Percentiles rank a stretch among this genome's conserved stretches.
phyloP scores from a whole-genome alignment of 192 early-diverging fungal species.

The Coemansia sp. region DNA sequence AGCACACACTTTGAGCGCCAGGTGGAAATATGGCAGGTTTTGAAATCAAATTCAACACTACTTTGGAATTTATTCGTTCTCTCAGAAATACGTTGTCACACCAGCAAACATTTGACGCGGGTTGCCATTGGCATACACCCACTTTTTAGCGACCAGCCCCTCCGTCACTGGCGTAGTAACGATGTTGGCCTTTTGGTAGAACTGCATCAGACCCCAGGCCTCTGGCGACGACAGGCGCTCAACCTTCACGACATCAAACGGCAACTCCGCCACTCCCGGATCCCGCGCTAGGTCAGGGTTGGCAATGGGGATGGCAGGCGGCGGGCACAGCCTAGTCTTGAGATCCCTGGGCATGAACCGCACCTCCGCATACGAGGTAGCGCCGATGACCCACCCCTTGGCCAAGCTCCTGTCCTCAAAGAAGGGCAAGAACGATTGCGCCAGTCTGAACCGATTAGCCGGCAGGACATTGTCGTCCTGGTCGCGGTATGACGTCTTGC shows the following conservation, averaged over 20 bases:
- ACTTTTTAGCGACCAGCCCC: conserved; percentile 38
- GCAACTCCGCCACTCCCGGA: conserved; percentile 4
- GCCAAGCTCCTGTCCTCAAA: conserved; percentile 34
- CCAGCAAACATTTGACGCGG: conserved; percentile 45
- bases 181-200: conserved; percentile 34
- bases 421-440: conserved; percentile 34
- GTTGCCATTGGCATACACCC: conserved; percentile 45
- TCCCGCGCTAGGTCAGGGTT: conserved; percentile 33
- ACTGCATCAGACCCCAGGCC: conserved; percentile 42
- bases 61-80: not conserved
- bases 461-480: conserved; percentile 35
- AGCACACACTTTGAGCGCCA: too few species aligned
- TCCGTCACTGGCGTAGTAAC: conserved; percentile 28
- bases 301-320: conserved; percentile 20
- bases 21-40: not conserved
- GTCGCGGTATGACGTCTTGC: conserved; percentile 31
- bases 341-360: conserved; percentile 40
- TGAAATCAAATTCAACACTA: not conserved
- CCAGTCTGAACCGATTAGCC: conserved; percentile 35
- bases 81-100: conserved; percentile 38
- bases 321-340: conserved; percentile 26
- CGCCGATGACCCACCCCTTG: conserved; percentile 42
- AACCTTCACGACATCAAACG: conserved; percentile 26
- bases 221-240: conserved; percentile 28
- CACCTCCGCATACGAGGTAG: conserved; percentile 30